phyloP scores from a whole-genome alignment of 306 rosid species.

The Trifolium subterraneum region DNA sequence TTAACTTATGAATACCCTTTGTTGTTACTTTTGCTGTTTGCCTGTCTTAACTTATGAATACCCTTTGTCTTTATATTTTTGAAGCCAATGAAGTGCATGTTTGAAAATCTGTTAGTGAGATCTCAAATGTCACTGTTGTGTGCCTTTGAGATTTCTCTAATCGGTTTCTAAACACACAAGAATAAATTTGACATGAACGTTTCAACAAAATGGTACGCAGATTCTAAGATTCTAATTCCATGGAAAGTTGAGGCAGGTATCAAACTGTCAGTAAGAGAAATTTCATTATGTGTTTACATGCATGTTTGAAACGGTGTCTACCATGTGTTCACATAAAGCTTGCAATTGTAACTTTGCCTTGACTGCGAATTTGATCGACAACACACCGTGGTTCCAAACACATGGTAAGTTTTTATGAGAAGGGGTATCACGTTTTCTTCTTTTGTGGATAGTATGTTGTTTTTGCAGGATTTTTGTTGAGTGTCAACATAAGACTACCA shows the following conservation, averaged over 20 bases:
- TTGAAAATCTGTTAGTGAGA: background rate
- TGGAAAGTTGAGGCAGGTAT: background rate
- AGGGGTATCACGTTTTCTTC: slow-evolving; percentile 4
- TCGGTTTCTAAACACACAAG: background rate
- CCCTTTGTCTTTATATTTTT: background rate
- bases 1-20: slow-evolving; percentile 27
- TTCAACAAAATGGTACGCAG: background rate
- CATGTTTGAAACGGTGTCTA: background rate
- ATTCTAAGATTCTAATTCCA: background rate
- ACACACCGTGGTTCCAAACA: background rate
- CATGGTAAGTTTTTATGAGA: background rate
- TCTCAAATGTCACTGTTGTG: background rate
- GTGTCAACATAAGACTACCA: background rate
- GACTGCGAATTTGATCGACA: background rate
- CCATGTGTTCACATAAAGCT: background rate
- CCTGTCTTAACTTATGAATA: background rate
- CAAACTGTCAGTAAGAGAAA: background rate
- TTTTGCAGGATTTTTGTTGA: slow-evolving; percentile 30
- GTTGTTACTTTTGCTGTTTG: slow-evolving; percentile 16
- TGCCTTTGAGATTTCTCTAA: background rate
- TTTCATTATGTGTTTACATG: background rate
- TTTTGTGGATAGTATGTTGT: slow-evolving; percentile 2
- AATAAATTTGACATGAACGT: background rate
- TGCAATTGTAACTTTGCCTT: background rate
- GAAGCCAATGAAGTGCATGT: background rate